Base-by-base conservation (phyloP, 164 flowering plant species). In the Aristolochia californica region DNA sequence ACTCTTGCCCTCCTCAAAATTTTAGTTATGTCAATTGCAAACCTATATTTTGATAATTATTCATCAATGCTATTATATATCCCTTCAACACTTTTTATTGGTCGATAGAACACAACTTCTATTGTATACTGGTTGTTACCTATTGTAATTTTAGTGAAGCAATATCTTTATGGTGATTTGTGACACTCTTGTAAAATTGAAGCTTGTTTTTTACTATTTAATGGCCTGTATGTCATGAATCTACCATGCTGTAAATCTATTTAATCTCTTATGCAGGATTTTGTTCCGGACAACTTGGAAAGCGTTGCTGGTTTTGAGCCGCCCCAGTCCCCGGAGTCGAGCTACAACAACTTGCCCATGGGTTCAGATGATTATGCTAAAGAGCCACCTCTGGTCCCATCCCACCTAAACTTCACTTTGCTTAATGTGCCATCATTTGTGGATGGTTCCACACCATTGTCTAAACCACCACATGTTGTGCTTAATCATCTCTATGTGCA, bases 401-500 rank as follows among this genome's bases (percentile, higher is more conserved):
- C 90, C 0, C 95, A 87, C 75, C 79, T 93, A 12, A 93, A 83
- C 24, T 69, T 77, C 77, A 85, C 93, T 1, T 66, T 80, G 59
- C 91, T 93, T 28, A 91, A 86, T 61, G 70, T 67, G 43, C 83
- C 91, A 8, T 50, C 81, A 0, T 45, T 62, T 51, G 69, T 66
- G 81, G 91, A 84, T 62, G 72, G 72, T 59, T 69, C 75, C 3
- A 64, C 81, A 27, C 22, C 62, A 10, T 40, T 67, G 52, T 43
- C 63, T 10, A 64, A 86, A 61, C 96, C 96, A 21, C 87, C 78
- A 47, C 98, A 91, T 58, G 95, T 87, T 4, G 78, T 87, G 30
- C 91, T 93, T 17, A 89, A 93, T 72, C 98, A 89, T 83, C 85
- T 93, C 13, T 93, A 80, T 69, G 82, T 93, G 80, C 94, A 85